phyloP scores from a whole-genome alignment of 2,329 filamentous ascomycete genomes.

The Neodidymelliopsis sp. region DNA sequence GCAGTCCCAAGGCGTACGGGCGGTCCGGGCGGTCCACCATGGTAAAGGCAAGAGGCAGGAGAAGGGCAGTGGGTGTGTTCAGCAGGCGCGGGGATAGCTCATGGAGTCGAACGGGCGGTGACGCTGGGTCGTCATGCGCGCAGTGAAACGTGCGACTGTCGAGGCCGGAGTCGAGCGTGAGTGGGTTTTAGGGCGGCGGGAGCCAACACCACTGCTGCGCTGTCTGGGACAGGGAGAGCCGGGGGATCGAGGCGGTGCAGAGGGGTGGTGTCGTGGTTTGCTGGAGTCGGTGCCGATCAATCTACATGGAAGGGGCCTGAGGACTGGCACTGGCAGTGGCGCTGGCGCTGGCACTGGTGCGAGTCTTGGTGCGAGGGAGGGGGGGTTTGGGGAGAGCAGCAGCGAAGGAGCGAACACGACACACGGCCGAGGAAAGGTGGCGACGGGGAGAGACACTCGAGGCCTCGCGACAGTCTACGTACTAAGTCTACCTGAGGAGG shows the following conservation, averaged over 20 bases:
- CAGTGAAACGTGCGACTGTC: constrained; percentile 30
- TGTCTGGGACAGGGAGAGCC: constrained; percentile 14
- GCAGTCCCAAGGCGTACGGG: constrained; percentile 44
- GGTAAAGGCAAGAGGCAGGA: constrained; percentile 18
- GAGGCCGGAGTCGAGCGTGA: constrained; percentile 36
- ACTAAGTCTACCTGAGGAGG: constrained; percentile 23
- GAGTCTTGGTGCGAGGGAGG: not conserved
- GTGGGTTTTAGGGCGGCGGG: constrained; percentile 17
- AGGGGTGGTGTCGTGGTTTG: constrained; percentile 20
- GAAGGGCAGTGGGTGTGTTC: constrained; percentile 12
- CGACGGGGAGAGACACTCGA: constrained; percentile 7
- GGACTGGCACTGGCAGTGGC: no score
- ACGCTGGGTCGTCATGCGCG: constrained; percentile 43
- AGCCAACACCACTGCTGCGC: constrained; percentile 9
- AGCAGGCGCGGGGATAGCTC: constrained; percentile 32
- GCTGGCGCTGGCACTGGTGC: no score
- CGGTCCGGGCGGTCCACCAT: constrained; percentile 41
- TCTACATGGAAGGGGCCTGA: constrained; percentile 16
- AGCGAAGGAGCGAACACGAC: constrained; percentile 44
- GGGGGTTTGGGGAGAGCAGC: constrained; percentile 22
- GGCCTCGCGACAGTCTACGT: constrained; percentile 22
- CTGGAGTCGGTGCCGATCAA: constrained; percentile 14
- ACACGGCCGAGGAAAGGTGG: constrained; percentile 10
- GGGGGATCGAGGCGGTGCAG: constrained; percentile 17
- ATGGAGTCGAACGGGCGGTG: constrained; percentile 33